These are phyloP conservation scores for Jasminum sambac DNA, from an alignment of 257 asterid species.

Conservation along the genomic window DNA sequence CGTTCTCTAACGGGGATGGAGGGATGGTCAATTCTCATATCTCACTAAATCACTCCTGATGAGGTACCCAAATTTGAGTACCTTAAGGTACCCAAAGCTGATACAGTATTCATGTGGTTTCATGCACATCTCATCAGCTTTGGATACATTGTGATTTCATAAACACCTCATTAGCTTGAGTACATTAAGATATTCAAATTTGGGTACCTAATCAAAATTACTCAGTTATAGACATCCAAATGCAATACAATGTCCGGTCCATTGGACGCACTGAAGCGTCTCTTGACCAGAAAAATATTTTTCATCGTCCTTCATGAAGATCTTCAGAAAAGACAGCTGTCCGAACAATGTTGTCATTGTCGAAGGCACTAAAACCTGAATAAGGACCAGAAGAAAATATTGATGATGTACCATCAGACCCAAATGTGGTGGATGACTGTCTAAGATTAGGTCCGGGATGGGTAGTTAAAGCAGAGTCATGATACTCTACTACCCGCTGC, in stretches of 20 bases:
- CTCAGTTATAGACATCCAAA: conserved; percentile 10
- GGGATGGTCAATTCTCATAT: conserved; percentile 17
- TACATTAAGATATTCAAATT: no score
- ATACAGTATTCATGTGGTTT: no score
- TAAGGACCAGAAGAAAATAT: conserved; percentile 92
- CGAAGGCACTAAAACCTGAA: conserved; percentile 75
- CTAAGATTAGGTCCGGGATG: conserved; percentile 64
- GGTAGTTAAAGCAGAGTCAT: conserved; percentile 49
- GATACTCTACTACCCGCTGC: conserved; percentile 70
- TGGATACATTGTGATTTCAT: no score
- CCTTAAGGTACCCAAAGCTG: no score
- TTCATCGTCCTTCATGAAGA: conserved; percentile 95
- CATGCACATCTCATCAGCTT: no score
- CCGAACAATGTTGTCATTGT: conserved; percentile 60
- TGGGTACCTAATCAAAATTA: no score
- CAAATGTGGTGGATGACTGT: conserved; percentile 88
- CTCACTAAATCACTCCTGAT: no score
- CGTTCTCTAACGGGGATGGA: conserved; percentile 42
- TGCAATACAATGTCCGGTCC: conserved; percentile 4
- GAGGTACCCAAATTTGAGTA: no score
- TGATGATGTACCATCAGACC: conserved; percentile 87
- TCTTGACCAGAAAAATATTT: conserved; percentile 24
- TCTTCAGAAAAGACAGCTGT: conserved; percentile 84
- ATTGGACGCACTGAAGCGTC: conserved; percentile 2
- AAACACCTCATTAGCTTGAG: no score